Conservation (phyloP, 345 rosid genomes). For the Rubroshorea leprosula region DNA sequence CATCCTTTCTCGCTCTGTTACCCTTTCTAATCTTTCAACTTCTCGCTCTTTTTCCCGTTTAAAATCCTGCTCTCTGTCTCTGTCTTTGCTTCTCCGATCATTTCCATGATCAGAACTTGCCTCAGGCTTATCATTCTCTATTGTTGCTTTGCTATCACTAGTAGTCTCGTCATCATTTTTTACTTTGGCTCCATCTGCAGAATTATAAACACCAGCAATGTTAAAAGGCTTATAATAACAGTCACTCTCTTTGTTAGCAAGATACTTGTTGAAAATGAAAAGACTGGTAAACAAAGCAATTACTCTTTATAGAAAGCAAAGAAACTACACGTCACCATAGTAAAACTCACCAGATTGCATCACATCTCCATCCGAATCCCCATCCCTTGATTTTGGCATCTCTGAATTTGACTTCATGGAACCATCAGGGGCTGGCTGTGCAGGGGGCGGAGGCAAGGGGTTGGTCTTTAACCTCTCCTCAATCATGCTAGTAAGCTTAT, state of each 20-base stretch:
- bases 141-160: slow-evolving; percentile 47
- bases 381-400: slow-evolving; percentile 54
- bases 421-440: slow-evolving; percentile 43
- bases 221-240: background rate
- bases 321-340: background rate
- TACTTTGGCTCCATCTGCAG: slow-evolving; percentile 47
- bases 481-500: slow-evolving; percentile 60
- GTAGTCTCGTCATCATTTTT: slow-evolving; percentile 64
- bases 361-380: slow-evolving; percentile 49
- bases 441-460: slow-evolving; percentile 93
- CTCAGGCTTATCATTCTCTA: slow-evolving; percentile 65
- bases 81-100: slow-evolving; percentile 80
- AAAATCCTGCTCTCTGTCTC: slow-evolving; percentile 52
- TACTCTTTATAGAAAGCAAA: background rate
- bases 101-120: slow-evolving; percentile 68
- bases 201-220: slow-evolving; percentile 6
- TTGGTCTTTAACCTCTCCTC: slow-evolving; percentile 81
- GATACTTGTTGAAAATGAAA: slow-evolving; percentile 1
- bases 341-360: slow-evolving; percentile 44
- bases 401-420: slow-evolving; percentile 45
- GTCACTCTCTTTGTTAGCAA: background rate
- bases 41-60: slow-evolving; percentile 86
- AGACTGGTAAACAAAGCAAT: background rate
- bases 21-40: slow-evolving; percentile 82
- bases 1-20: slow-evolving; percentile 76